A percentile compares a stretch with the other conserved stretches of the same genome.
Conservation (phyloP, 208 protist genomes). For the Porcisia deanei region DNA sequence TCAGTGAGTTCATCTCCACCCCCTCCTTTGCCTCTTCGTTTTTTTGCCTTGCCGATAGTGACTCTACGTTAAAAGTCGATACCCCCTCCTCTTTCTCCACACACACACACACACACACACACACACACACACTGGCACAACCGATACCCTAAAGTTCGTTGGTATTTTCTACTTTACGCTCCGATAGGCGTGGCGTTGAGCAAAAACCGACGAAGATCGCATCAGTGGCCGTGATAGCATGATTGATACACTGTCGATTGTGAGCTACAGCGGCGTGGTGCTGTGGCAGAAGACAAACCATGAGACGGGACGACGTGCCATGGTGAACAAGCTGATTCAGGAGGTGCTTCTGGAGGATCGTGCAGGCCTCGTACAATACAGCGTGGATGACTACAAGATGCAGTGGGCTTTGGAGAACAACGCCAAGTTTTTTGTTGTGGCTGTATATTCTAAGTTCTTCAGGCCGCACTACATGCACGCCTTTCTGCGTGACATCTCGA, state of each 20-base stretch:
- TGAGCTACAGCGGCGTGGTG: slow-evolving; percentile 94
- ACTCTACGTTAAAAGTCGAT: background rate
- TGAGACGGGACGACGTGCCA: slow-evolving; percentile 57
- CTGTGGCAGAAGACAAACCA: slow-evolving; percentile 85
- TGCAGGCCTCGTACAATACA: slow-evolving; percentile 63
- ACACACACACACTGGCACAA: too few relatives aligned
- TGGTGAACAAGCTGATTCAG: slow-evolving; percentile 93
- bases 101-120: background rate
- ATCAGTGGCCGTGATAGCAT: slow-evolving; percentile 41
- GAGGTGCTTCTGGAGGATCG: slow-evolving; percentile 94
- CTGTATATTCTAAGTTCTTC: slow-evolving; percentile 92
- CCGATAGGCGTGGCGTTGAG: background rate
- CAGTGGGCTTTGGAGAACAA: slow-evolving; percentile 94
- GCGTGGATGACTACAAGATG: slow-evolving; percentile 87
- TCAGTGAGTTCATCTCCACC: background rate
- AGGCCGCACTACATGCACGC: slow-evolving; percentile 83
- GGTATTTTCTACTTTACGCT: background rate
- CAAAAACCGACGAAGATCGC: background rate
- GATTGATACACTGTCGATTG: slow-evolving; percentile 94
- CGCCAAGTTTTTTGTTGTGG: slow-evolving; percentile 93
- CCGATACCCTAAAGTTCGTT: background rate
- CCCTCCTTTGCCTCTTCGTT: background rate
- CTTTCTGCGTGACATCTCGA: slow-evolving; percentile 82
- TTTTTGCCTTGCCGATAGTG: background rate
- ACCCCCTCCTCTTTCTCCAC: background rate